Conservation (phyloP, 2,329 filamentous ascomycete species). For the Colletotrichum acutatum region DNA sequence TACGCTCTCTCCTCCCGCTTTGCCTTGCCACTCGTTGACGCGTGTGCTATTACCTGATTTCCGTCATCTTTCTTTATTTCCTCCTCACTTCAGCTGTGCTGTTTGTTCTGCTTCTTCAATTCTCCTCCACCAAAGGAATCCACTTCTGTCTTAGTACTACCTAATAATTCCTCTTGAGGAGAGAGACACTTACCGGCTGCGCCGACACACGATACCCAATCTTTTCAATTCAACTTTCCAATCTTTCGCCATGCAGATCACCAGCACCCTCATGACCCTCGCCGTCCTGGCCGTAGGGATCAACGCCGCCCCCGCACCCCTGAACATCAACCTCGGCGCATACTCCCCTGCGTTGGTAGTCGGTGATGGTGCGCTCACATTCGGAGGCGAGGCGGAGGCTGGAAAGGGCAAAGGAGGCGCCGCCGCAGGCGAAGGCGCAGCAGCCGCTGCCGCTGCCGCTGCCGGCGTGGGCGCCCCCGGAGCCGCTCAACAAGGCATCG, state of each 20-base stretch:
- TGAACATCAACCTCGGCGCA: slow-evolving; percentile 49
- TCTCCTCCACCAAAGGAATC: slow-evolving; percentile 12
- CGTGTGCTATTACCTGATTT: slow-evolving; percentile 18
- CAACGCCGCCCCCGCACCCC: slow-evolving; percentile 43
- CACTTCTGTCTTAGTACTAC: not conserved
- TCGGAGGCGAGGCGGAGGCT: slow-evolving; percentile 45
- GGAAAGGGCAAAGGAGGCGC: slow-evolving; percentile 1
- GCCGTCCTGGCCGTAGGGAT: slow-evolving; percentile 42
- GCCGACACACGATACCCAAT: slow-evolving; percentile 14
- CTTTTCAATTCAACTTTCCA: not conserved
- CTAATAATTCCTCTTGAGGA: slow-evolving; percentile 23
- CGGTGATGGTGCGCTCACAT: slow-evolving; percentile 58
- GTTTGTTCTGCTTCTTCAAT: slow-evolving; percentile 1
- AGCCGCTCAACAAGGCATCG: not conserved
- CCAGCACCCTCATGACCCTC: slow-evolving; percentile 36
- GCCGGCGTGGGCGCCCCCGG: not conserved
- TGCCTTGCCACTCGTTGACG: slow-evolving; percentile 27
- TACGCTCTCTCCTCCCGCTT: slow-evolving; percentile 12
- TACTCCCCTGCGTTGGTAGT: slow-evolving; percentile 49
- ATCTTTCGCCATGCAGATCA: slow-evolving; percentile 27
- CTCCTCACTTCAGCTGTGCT: slow-evolving; percentile 31
- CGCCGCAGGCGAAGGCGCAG: slow-evolving; percentile 1
- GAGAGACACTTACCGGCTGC: slow-evolving; percentile 23
- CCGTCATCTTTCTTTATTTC: not conserved
- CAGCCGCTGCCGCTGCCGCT: slow-evolving; percentile 21